These are phyloP conservation scores for Rosa rugosa DNA, from an alignment of 306 rosid species.

Conservation along the genomic window DNA sequence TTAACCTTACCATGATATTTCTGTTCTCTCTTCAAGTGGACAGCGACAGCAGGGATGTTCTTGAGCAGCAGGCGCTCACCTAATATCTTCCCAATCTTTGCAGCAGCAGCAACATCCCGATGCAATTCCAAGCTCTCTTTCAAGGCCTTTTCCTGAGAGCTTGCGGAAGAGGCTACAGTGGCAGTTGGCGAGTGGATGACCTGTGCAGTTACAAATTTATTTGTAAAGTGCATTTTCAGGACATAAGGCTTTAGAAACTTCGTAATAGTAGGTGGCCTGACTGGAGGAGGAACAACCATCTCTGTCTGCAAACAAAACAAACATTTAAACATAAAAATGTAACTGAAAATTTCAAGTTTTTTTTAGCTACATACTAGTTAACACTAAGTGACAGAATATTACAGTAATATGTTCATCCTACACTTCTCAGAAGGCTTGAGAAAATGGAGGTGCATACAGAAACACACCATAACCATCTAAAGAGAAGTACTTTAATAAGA, in stretches of 20 bases:
- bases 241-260: conserved; percentile 80
- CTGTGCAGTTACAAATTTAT: conserved; percentile 73
- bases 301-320: conserved; percentile 25
- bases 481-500: no score
- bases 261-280: conserved; percentile 54
- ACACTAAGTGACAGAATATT: no score
- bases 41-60: conserved; percentile 69
- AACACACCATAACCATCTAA: no score
- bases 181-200: conserved; percentile 85
- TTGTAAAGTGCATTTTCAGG: conserved; percentile 86
- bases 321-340: no score
- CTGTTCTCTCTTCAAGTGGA: conserved; percentile 89
- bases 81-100: conserved; percentile 75
- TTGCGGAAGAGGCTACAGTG: conserved; percentile 74
- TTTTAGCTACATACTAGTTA: no score
- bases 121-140: conserved; percentile 58
- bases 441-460: no score
- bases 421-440: no score
- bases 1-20: conserved; percentile 90
- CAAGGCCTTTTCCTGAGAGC: conserved; percentile 76
- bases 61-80: conserved; percentile 72
- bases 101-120: conserved; percentile 89
- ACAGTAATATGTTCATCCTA: no score
- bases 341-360: no score
- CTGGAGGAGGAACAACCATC: conserved; percentile 84